Base-by-base conservation (phyloP, 2,329 filamentous ascomycete genomes). In the Colletotrichum eleusines region DNA sequence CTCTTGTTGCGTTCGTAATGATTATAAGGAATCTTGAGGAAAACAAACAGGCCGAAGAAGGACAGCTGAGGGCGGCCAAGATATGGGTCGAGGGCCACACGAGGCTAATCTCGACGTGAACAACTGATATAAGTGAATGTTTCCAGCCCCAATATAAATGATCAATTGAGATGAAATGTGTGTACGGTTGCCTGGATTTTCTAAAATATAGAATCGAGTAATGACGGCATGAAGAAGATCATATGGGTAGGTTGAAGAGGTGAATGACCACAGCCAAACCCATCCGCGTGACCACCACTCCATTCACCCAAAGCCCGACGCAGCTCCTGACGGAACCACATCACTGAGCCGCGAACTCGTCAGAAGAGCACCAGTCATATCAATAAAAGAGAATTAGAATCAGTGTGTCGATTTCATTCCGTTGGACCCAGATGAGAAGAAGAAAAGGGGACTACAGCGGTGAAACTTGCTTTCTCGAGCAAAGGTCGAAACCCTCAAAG, bases 241-340 rank as follows among this genome's bases (percentile, higher is more conserved):
- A 50, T 42, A 33, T 63, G 57, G 42, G 14, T 54, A 55, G 44
- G 57, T 61, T 31, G 23, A 9, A 40, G 55, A 40, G 42, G 57
- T 66, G 53, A 55, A 51, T 48, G 54, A 48, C 62, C 54, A 31
- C 35, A 12, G 20, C 26, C 53, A 35, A 35, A 42, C 63, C 50
- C 40, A 33, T 31, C 63, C 53, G 40, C 51, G 63, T 48, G 63
- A 59, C 51, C 16, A 51, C 55, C 46, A 53, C 33, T n/a, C 64
- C 42, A 46, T 59, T 35, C 46, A 63, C 44, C 31, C 50, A 33
- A 50, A 48, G 42, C 58, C 33, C 58, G 31, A 61, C 58, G 35
- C 35, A 31, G 28, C 58, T 61, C 53, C 42, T 50, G 3, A 31
- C 12, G 48, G 54, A 28, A 40, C 54, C 23, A 40, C 54, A 42